Evolutionary conservation across 805 yeast genomes (phyloP), one percentile per base, ranked within the genome.

Genomic region (Teunomyces funiuensis): DNA sequence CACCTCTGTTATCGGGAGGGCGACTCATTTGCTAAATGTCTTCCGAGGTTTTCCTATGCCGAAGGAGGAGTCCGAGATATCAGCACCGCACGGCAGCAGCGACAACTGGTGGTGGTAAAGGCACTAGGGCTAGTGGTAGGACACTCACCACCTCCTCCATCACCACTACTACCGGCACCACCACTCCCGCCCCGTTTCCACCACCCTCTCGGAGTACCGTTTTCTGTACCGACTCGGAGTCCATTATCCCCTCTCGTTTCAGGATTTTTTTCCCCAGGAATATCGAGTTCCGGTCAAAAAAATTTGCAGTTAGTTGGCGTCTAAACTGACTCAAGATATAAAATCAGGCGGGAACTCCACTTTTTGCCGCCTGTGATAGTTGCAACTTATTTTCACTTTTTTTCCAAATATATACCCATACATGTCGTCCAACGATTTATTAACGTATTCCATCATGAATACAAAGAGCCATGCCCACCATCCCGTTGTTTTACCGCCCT

Each of bases 401-500:
- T n/a, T n/a, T n/a, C n/a, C n/a, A n/a, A n/a, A n/a, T n/a, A n/a
- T n/a, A n/a, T n/a, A 15, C 11, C 39, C 30, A 40, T 49, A 43
- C 31, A 58, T 58, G 55, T 51, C 59, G 36, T 53, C 65, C 14
- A 59, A 57, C 54, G 74, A 69, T 46, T 60, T 69, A 33, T 54
- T 66, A 43, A 52, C 64, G 38, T 69, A 69, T 45, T 68, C 73
- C 26, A 69, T 69, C 41, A 67, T 68, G 72, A 54, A 57, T 23
- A 37, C 29, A 10, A 39, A 42, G 13, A 18, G 34, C 10, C 40
- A 28, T 14, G 3, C 28, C 15, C 31, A 37, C 19, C 28, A 33
- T 10, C 19, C 42, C 13, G 38, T 43, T 9, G 25, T 37, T 16
- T 40, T 43, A 15, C 46, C 46, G 11, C 46, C 46, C 11, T 31